Evolutionary conservation across 2,329 filamentous ascomycete genomes (phyloP).

Genomic region (Fusarium sp.): DNA sequence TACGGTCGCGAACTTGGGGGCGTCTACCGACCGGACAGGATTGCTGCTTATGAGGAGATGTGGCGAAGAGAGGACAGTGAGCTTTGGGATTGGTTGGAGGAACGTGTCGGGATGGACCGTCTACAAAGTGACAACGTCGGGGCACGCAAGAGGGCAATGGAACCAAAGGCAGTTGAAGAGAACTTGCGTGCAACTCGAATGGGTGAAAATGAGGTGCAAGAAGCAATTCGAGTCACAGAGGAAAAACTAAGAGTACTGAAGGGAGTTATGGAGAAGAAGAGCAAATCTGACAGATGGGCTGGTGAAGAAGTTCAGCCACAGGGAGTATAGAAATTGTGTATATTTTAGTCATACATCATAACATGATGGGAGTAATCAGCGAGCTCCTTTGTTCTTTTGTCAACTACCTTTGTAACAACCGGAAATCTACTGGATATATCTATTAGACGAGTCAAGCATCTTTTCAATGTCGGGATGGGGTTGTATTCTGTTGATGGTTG

Average conservation of each 20-base stretch:
- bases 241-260: constrained; percentile 83
- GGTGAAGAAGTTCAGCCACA: constrained; percentile 22
- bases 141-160: constrained; percentile 58
- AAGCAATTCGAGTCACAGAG: constrained; percentile 87
- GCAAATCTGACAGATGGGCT: constrained; percentile 17
- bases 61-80: constrained; percentile 90
- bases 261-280: constrained; percentile 68
- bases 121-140: constrained; percentile 51
- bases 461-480: background rate
- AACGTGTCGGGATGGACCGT: constrained; percentile 78
- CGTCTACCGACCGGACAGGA: constrained; percentile 65
- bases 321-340: constrained; percentile 36
- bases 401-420: constrained; percentile 8
- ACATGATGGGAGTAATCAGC: constrained; percentile 33
- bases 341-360: constrained; percentile 36
- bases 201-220: constrained; percentile 76
- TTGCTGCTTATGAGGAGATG: constrained; percentile 90
- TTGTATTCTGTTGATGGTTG: background rate
- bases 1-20: constrained; percentile 47
- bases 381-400: constrained; percentile 42
- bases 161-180: constrained; percentile 68
- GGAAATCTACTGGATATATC: background rate
- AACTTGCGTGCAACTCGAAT: constrained; percentile 68
- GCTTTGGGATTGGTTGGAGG: constrained; percentile 93
- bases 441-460: background rate